Evolutionary conservation across 2,329 filamentous ascomycete genomes (phyloP).

Genomic region (Gremmenia infestans): DNA sequence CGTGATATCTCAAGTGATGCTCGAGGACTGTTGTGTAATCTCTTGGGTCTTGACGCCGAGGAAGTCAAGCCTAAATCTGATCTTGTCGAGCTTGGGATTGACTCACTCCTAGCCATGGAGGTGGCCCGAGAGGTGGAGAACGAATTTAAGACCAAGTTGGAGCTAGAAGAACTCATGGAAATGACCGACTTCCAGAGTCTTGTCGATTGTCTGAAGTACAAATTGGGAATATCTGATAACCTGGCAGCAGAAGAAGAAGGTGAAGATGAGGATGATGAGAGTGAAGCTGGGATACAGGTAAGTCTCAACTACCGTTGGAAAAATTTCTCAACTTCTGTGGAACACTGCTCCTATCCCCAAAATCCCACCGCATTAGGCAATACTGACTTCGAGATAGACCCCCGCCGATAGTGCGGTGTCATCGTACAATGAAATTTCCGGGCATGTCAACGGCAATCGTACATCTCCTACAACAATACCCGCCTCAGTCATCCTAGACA

Average conservation of each 20-base stretch:
- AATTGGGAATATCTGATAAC: not conserved
- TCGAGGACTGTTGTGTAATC: constrained; percentile 10
- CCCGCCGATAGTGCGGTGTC: not conserved
- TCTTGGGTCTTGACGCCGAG: constrained; percentile 33
- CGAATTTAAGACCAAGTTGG: constrained; percentile 33
- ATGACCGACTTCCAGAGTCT: constrained; percentile 30
- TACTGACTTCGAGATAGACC: not conserved
- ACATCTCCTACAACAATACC: not conserved
- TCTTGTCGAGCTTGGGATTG: constrained; percentile 42
- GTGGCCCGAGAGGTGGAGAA: constrained; percentile 38
- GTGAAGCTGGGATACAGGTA: not conserved
- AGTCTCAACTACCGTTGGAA: too few species aligned
- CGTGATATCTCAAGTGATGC: not conserved
- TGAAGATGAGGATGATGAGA: not conserved
- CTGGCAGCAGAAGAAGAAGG: not conserved
- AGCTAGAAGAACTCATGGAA: constrained; percentile 27
- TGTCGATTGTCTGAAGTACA: constrained; percentile 23
- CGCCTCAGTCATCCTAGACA: constrained; percentile 4
- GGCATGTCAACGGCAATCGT: not conserved
- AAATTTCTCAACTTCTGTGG: too few species aligned
- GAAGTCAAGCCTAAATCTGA: constrained; percentile 35
- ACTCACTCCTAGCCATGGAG: constrained; percentile 47
- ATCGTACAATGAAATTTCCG: not conserved
- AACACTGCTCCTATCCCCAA: too few species aligned
- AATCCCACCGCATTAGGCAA: too few species aligned